phyloP scores from a whole-genome alignment of 2,329 filamentous ascomycete genomes.

The Fusarium odoratissimum region DNA sequence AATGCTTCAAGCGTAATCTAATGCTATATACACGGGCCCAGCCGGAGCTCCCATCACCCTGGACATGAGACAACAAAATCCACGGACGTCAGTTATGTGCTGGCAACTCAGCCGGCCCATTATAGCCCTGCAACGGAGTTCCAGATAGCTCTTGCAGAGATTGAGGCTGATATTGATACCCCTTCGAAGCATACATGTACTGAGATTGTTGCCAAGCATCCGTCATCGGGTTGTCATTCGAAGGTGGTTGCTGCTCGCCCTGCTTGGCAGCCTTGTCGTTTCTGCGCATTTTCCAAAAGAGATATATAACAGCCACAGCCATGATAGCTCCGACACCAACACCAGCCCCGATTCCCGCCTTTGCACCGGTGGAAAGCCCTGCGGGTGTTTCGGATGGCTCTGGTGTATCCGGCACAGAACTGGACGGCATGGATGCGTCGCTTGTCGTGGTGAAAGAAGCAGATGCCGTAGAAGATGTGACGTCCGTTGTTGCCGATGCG shows the following conservation, averaged over 20 bases:
- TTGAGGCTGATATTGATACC: neutral
- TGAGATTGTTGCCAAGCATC: constrained; percentile 18
- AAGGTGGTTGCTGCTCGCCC: neutral
- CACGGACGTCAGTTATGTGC: constrained; percentile 18
- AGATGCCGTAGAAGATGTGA: neutral
- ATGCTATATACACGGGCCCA: neutral
- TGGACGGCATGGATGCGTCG: neutral
- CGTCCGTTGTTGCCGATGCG: neutral
- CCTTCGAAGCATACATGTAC: neutral
- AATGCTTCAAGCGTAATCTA: neutral
- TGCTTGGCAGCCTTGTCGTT: constrained; percentile 1
- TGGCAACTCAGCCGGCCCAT: constrained; percentile 20
- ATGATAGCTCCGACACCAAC: constrained; percentile 3
- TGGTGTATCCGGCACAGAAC: neutral
- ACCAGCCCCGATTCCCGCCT: constrained; percentile 30
- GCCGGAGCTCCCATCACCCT: neutral
- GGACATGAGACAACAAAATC: neutral
- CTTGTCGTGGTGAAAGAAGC: neutral
- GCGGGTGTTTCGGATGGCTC: neutral
- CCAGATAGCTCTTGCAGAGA: constrained; percentile 24
- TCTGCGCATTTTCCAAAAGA: constrained; percentile 30
- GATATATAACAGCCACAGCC: constrained; percentile 1
- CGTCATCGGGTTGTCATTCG: neutral
- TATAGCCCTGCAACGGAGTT: constrained; percentile 9
- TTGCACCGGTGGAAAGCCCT: constrained; percentile 8